Base-by-base conservation (phyloP, 192 early-diverging fungal species). In the Coemansia pectinata region DNA sequence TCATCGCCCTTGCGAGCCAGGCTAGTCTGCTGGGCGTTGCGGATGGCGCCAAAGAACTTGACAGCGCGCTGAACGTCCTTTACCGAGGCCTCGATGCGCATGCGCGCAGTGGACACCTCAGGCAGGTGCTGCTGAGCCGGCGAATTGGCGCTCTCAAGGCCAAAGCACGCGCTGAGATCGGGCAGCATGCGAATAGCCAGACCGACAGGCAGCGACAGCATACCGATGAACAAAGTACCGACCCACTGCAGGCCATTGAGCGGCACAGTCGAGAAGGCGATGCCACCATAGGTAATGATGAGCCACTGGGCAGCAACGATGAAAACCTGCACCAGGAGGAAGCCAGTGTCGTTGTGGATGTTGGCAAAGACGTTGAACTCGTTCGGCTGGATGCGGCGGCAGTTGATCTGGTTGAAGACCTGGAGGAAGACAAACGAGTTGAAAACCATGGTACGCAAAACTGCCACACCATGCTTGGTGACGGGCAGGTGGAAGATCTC, bases 371-470 rank as follows among this genome's bases (percentile, higher is more conserved):
- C 87, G 71, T 87, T 79, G 85, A 99, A 95, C 63, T 98, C 89
- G 77, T 99, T 98, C 52, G 95, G 61, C 45, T 90, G 86, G 60
- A 86, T 87, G 74, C 90, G 87, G 62, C 93, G 92, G 73, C 87
- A 90, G 81, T 95, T 97, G 87, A 97, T 86, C 84, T 94, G 89
- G 86, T 94, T 95, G 67, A 95, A 94, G 39, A 95, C 84, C 79
- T 97, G 95, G 63, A 92, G 85, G 69, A 92, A 93, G 3, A 95
- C 92, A 81, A 98, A 98, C 4, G 93, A 89, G 78, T 95, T 98
- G 78, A 96, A 98, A 14, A 98, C 91, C 66, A 96, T 72, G 5
- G 94, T 95, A 60, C 90, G 88, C 50, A 94, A 78, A 2, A 87
- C 68, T 2, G 50, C 63, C 73, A 79, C 76, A 65, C 79, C 82